Evolutionary conservation across 176 grass and related monocot species (phyloP), one percentile per base, ranked within the genome.

Genomic region (Paspalum vaginatum): DNA sequence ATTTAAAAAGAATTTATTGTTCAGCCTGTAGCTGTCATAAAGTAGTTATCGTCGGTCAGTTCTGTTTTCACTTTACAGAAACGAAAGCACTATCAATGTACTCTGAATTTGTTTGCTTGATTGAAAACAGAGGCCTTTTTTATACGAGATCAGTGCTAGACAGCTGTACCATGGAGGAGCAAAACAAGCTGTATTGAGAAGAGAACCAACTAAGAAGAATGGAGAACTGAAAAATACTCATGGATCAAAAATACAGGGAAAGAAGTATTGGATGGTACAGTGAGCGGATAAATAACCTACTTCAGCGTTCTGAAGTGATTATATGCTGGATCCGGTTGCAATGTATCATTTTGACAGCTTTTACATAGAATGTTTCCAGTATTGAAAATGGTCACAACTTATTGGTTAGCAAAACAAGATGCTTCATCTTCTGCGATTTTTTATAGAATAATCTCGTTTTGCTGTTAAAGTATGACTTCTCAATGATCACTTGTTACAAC

Each of bases 21-120:
- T 58, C 2, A 15, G 45, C 68, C 49, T 70, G 49, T 44, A 70
- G 3, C 4, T 70, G 1, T 70, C 49, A 13, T 50, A 70, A 70
- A 49, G 44, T 70, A 17, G 68, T 70, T 70, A 70, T 26, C 22
- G 49, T 60, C 42, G 27, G 38, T 65, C 57, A 45, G 42, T 71
- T 76, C 45, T 27, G 2, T 32, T 32, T 32, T 32, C 32, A 32
- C 53, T 65, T 83, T 87, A 67, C 10, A 71, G 77, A 37, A 81
- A 60, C 61, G 14, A 22, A 88, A 53, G 54, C 45, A 54, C 68
- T 37, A 43, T 22, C 73, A 24, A 49, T 59, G 14, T 48, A 16
- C 6, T 50, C 5, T 84, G 49, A 73, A 62, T 88, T 0, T 84
- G 14, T 62, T 79, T 69, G 21, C 39, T 80, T 47, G 38, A 80